Conservation (phyloP, 2,329 filamentous ascomycete genomes). For the Cercospora sp. region DNA sequence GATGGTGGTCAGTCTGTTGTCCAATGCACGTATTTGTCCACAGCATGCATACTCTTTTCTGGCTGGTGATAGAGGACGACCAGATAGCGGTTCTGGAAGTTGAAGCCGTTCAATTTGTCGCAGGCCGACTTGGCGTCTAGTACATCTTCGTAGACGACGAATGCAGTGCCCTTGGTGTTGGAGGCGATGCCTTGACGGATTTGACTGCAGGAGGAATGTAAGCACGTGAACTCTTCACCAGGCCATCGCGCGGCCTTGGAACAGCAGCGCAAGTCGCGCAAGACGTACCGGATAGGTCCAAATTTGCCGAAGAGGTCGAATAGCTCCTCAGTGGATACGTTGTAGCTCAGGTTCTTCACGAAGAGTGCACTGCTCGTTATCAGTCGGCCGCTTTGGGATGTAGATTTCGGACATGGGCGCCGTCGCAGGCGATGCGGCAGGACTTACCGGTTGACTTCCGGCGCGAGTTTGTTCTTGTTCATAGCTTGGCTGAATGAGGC, state of each 20-base stretch:
- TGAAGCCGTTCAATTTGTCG: slow-evolving; percentile 99
- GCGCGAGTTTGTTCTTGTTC: slow-evolving; percentile 94
- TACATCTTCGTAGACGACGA: slow-evolving; percentile 99
- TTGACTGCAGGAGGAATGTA: slow-evolving; percentile 62
- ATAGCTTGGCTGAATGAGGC: slow-evolving; percentile 61
- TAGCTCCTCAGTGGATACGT: slow-evolving; percentile 95
- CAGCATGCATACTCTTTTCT: slow-evolving; percentile 17
- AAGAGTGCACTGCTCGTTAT: slow-evolving; percentile 79
- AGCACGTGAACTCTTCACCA: slow-evolving; percentile 9
- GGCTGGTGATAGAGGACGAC: slow-evolving; percentile 73
- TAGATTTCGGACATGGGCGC: not conserved
- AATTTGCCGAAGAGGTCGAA: slow-evolving; percentile 99
- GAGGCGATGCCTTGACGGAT: slow-evolving; percentile 96
- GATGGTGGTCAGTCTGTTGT: slow-evolving; percentile 15
- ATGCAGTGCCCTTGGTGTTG: slow-evolving; percentile 97
- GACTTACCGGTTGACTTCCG: slow-evolving; percentile 83
- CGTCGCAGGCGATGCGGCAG: not conserved
- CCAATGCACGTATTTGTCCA: not conserved
- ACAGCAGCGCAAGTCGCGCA: not conserved
- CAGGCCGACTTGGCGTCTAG: slow-evolving; percentile 98
- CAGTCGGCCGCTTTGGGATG: slow-evolving; percentile 15
- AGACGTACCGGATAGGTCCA: slow-evolving; percentile 81
- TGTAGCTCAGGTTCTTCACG: slow-evolving; percentile 99
- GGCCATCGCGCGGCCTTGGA: slow-evolving; percentile 8
- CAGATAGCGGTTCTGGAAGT: slow-evolving; percentile 99